phyloP scores from a whole-genome alignment of 1,284 basidiomycete genomes.

The Melanopsichium pennsylvanicum region DNA sequence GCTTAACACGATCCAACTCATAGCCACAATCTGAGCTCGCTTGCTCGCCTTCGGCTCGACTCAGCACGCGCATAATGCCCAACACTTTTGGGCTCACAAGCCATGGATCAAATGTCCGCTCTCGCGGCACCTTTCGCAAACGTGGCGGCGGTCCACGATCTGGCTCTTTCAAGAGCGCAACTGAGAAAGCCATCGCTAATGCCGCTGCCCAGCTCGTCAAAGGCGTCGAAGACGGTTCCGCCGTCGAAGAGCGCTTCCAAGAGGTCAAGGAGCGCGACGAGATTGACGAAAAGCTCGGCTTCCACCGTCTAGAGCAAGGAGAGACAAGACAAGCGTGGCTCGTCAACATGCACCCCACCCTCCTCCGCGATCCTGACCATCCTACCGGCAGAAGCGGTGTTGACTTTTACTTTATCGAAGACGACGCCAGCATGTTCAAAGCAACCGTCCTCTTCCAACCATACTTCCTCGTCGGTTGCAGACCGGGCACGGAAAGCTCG shows the following conservation, averaged over 20 bases:
- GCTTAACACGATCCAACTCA: too few species aligned
- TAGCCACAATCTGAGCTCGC: too few species aligned
- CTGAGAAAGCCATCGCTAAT: constrained; percentile 46
- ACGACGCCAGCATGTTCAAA: constrained; percentile 96
- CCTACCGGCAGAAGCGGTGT: constrained; percentile 73
- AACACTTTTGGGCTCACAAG: constrained; percentile 47
- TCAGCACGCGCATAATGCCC: constrained; percentile 20
- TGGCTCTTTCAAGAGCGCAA: constrained; percentile 37
- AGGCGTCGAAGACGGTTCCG: constrained; percentile 58
- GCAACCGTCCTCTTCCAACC: constrained; percentile 91
- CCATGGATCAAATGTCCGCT: constrained; percentile 33
- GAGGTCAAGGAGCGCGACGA: constrained; percentile 72
- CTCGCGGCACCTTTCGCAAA: constrained; percentile 42
- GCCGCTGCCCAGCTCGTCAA: constrained; percentile 46
- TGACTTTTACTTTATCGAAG: constrained; percentile 97
- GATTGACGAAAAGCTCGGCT: constrained; percentile 92
- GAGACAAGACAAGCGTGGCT: constrained; percentile 74
- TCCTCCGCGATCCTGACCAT: constrained; percentile 75
- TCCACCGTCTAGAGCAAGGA: constrained; percentile 68
- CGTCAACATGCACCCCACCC: constrained; percentile 98
- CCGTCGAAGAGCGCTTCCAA: constrained; percentile 62
- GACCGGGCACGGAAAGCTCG: constrained; percentile 81
- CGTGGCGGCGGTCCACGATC: constrained; percentile 38
- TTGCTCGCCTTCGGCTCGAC: too few species aligned
- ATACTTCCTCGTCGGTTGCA: constrained; percentile 89